Base-by-base conservation (phyloP, 331 rosid genomes). In the Saraca asoca region DNA sequence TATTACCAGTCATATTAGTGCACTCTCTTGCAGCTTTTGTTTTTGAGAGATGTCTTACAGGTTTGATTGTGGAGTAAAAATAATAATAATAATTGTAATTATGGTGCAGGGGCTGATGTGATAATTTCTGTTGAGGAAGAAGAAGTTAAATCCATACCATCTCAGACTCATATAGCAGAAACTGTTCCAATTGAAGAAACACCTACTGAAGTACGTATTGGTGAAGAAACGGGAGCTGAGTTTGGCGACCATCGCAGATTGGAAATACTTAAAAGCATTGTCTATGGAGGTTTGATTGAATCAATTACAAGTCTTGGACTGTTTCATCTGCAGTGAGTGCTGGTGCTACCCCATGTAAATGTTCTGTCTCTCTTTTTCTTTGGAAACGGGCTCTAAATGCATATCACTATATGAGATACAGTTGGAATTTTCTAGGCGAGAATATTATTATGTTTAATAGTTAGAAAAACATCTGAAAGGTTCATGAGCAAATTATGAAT, bases 221-320 rank as follows among this genome's bases (percentile, higher is more conserved):
- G 13, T 17, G 72, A 45, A 66, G 70, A 55, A 62, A 37, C 58
- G 17, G 50, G 58, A 42, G n/a, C 45, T 50, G 76, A 67, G 71
- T 42, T 17, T 53, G 70, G 51, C 12, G 82, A 77, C 49, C 58
- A 68, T 1, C 58, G 29, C 12, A 56, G 64, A 49, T 78, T 73
- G 93, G 85, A 89, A 58, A 58, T 89, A 70, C 49, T 84, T 35
- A 86, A 86, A 60, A 78, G 90, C 62, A 67, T 86, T 35, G 85
- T 84, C 18, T 89, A 86, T 45, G 96, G 93, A 56, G 93, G 93
- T 69, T 69, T 86, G 64, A 63, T 81, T 35, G 90, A 89, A 77
- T 78, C 85, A 63, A 82, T 88, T 71, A 78, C 90, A 51, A 88
- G 96, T 65, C 75, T 88, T 12, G 90, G 92, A 68, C 84, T 64